Conservation (phyloP, 768 basidiomycete genomes). For the Panus rudis region DNA sequence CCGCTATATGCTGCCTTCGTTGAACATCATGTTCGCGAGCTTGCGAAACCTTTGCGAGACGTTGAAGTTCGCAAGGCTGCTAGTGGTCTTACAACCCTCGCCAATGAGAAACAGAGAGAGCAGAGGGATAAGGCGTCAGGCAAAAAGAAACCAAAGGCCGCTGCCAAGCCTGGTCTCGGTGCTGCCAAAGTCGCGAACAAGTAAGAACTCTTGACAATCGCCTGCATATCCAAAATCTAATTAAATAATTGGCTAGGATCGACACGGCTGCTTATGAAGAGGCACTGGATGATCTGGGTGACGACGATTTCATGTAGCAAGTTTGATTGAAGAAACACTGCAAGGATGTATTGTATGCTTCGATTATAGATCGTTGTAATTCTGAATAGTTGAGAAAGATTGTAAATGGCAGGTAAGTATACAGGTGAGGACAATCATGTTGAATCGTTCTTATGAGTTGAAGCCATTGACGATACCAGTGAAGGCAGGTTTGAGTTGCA, state of each 20-base stretch:
- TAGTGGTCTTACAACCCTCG: constrained; percentile 73
- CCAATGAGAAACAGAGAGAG: constrained; percentile 94
- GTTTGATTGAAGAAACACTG: constrained; percentile 6
- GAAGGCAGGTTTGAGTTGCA: constrained; percentile 20
- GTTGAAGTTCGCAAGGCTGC: constrained; percentile 90
- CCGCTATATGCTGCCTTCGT: constrained; percentile 80
- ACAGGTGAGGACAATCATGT: no score
- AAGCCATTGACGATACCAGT: constrained; percentile 20
- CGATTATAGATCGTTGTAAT: not conserved
- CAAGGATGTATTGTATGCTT: not conserved
- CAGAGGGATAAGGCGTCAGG: constrained; percentile 78
- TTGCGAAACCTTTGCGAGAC: constrained; percentile 76
- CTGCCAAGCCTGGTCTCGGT: constrained; percentile 70
- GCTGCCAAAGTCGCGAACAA: constrained; percentile 59
- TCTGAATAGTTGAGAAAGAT: no score
- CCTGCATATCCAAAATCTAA: not conserved
- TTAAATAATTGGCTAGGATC: constrained; percentile 35
- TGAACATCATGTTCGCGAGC: constrained; percentile 73
- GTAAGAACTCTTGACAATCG: constrained; percentile 30
- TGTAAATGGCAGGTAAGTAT: no score
- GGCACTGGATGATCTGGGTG: constrained; percentile 82
- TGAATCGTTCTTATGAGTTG: not conserved
- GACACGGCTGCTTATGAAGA: constrained; percentile 85
- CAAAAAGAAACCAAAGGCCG: constrained; percentile 79
- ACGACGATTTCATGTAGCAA: constrained; percentile 86